Evolutionary conservation across 768 basidiomycete genomes (phyloP), one percentile per base, ranked within the genome.

Genomic region (Lactifluus rugatus): DNA sequence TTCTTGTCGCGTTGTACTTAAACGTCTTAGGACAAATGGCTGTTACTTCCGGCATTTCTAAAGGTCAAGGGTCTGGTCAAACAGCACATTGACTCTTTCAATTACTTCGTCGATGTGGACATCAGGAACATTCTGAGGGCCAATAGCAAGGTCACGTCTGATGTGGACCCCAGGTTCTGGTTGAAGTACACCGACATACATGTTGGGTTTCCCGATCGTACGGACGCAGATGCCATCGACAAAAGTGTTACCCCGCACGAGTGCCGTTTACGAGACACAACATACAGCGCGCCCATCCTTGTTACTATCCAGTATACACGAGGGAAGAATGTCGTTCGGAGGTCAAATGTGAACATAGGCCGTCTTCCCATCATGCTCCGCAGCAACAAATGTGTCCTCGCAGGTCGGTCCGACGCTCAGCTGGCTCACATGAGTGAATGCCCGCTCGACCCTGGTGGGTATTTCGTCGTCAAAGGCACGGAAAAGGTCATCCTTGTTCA

Each of bases 401-500:
- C 86, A 17, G 86, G 84, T 3, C 81, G 81, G 65, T 82, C 74
- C 25, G 87, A 91, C 54, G 79, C 81, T 14, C 83, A 94, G 64
- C 77, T 98, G 23, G 96, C 96, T n/a, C 78, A 82, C 39, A 94
- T 97, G 92, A 84, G 81, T 11, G 96, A 99, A 72, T 99, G 96
- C 70, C 96, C 96, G 3, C 78, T 98, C 58, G 96, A 99, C 74
- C 95, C 96, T 11, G 96, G 96, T n/a, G 96, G 96, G 3, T 98
- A 98, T 70, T 99, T 99, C 71, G 87, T 99, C 58, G 96, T 99
- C 52, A 97, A 94, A 72, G 95, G 95, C 37, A 99, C 95, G 44
- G 95, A 99, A 73, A 99, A 98, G 74, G 96, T 99, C 66, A 99
- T 99, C 64, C 77, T 99, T 61, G 95, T 99, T 7, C 96, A 99